phyloP scores from a whole-genome alignment of 345 rosid genomes.

The Euphorbia tirucalli region DNA sequence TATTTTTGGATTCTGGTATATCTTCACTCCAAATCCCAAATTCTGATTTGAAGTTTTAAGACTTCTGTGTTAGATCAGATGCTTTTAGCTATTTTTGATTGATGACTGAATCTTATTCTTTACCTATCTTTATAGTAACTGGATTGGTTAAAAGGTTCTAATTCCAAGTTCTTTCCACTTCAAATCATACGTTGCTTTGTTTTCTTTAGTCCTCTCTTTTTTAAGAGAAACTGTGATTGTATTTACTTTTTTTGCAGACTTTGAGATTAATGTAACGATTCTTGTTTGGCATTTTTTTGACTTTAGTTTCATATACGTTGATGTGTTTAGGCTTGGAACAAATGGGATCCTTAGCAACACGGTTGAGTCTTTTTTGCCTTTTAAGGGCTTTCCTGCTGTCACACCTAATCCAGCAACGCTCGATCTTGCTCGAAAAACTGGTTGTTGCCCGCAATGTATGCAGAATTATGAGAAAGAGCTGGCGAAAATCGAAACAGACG shows the following conservation, averaged over 20 bases:
- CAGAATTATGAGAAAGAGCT: conserved; percentile 68
- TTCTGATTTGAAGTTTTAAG: conserved; percentile 14
- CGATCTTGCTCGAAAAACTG: conserved; percentile 42
- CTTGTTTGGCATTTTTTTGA: not conserved
- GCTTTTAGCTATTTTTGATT: conserved; percentile 8
- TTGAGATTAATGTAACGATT: not conserved
- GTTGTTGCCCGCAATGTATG: conserved; percentile 66
- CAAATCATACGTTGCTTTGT: not conserved
- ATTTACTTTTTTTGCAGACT: not conserved
- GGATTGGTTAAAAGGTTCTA: not conserved
- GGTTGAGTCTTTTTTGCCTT: conserved; percentile 53
- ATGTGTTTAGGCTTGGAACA: conserved; percentile 47
- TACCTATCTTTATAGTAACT: not conserved
- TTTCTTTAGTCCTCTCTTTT: not conserved
- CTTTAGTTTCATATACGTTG: not conserved
- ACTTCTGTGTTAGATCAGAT: conserved; percentile 11
- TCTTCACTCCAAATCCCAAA: too few relatives aligned
- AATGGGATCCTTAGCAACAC: conserved; percentile 58
- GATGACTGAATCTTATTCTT: conserved; percentile 1
- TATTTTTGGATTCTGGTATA: not conserved
- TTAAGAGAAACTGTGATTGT: not conserved
- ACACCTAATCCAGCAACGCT: conserved; percentile 30
- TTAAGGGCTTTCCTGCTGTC: conserved; percentile 47
- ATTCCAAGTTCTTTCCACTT: too few relatives aligned
- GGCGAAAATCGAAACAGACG: conserved; percentile 37